phyloP scores from a whole-genome alignment of 192 early-diverging fungal genomes.

The Linnemannia exigua region DNA sequence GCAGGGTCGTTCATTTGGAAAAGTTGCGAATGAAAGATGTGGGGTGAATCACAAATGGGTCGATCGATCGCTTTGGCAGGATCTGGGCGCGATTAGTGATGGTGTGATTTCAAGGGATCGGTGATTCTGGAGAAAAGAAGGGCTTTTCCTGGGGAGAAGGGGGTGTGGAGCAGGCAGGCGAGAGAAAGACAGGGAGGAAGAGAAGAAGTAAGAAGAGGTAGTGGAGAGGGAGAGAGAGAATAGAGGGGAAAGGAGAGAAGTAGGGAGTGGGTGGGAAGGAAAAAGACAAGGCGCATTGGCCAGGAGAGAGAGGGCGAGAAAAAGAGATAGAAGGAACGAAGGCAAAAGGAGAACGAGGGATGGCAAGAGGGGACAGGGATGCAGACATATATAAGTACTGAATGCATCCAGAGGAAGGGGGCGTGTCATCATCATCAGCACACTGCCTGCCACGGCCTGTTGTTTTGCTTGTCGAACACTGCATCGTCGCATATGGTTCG shows the following conservation, averaged over 20 bases:
- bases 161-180: neutral
- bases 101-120: neutral
- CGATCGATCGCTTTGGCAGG: neutral
- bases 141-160: neutral
- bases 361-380: no score
- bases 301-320: slow-evolving; percentile 13
- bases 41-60: neutral
- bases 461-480: neutral
- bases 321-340: slow-evolving; percentile 10
- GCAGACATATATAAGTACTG: no score
- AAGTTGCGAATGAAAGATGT: neutral
- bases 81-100: slow-evolving; percentile 4
- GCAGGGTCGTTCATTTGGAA: slow-evolving; percentile 6
- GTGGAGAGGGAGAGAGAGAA: neutral
- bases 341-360: neutral
- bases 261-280: neutral
- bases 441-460: no score
- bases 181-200: slow-evolving; percentile 1
- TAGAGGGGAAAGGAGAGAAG: neutral
- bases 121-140: neutral
- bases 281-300: neutral
- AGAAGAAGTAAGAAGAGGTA: neutral
- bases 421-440: neutral
- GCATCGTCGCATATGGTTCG: slow-evolving; percentile 5
- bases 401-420: no score